A percentile compares a stretch with the other conserved stretches of the same genome.
Evolutionary conservation across 768 basidiomycete genomes (phyloP).

Genomic region (Boletus pseudopeckii): DNA sequence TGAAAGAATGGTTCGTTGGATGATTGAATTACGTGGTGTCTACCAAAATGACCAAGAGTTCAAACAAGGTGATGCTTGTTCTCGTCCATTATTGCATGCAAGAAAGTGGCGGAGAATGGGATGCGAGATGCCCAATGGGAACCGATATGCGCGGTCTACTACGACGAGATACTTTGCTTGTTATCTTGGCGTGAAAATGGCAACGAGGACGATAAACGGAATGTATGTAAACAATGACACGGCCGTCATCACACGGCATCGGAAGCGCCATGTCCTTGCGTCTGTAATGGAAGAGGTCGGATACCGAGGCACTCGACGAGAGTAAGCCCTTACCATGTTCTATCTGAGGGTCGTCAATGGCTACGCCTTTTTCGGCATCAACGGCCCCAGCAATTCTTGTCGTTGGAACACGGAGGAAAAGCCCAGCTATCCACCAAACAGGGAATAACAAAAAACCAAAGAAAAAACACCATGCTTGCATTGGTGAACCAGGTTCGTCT

Average conservation of each 20-base stretch:
- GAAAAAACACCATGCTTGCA: constrained; percentile 79
- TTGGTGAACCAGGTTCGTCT: constrained; percentile 47
- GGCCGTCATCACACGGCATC: constrained; percentile 70
- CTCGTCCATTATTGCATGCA: constrained; percentile 24
- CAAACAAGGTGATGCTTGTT: constrained; percentile 8
- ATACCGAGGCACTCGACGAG: background rate
- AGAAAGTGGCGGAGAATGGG: constrained; percentile 15
- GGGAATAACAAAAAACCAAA: constrained; percentile 60
- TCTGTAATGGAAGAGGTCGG: constrained; percentile 40
- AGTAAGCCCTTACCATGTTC: constrained; percentile 58
- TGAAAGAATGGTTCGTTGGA: constrained; percentile 16
- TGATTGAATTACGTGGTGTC: constrained; percentile 11
- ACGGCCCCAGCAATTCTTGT: constrained; percentile 61
- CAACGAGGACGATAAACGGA: constrained; percentile 73
- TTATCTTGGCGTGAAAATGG: constrained; percentile 51
- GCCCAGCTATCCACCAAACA: constrained; percentile 64
- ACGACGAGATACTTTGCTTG: constrained; percentile 13
- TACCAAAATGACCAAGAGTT: constrained; percentile 18
- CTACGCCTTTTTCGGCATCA: constrained; percentile 61
- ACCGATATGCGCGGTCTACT: constrained; percentile 8
- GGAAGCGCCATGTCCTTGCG: constrained; percentile 67
- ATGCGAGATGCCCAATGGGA: constrained; percentile 2
- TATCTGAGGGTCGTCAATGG: constrained; percentile 76
- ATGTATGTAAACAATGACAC: constrained; percentile 72
- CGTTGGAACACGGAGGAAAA: constrained; percentile 49